Conservation (phyloP, 73 alveolate genomes). For the Uronychia setigera region DNA sequence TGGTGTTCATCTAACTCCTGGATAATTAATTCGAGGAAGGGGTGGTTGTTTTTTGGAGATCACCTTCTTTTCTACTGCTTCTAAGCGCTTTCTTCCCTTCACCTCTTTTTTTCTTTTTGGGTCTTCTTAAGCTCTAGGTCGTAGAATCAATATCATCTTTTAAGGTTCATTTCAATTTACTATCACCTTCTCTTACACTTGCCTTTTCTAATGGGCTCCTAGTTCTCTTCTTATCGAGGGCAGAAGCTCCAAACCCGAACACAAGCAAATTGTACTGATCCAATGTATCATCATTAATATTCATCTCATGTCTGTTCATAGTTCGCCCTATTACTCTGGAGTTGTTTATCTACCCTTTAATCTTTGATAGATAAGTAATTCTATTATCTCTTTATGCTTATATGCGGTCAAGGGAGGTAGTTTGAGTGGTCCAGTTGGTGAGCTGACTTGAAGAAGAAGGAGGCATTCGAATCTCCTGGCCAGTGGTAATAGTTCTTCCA, state of each 20-base stretch:
- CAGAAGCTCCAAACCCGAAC: not conserved
- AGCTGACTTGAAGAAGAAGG: not conserved
- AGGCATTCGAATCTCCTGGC: no score
- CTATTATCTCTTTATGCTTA: not conserved
- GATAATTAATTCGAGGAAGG: no score
- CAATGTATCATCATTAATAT: not conserved
- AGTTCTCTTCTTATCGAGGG: not conserved
- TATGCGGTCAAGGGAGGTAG: not conserved
- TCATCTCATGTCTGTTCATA: not conserved
- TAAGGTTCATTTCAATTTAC: not conserved
- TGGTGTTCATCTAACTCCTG: no score
- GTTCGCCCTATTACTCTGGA: not conserved
- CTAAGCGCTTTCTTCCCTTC: no score
- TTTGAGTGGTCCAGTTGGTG: not conserved
- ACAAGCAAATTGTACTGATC: not conserved
- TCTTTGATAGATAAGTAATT: not conserved
- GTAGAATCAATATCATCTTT: no score
- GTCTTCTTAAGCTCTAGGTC: no score
- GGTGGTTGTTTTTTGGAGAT: no score
- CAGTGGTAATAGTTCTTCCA: no score
- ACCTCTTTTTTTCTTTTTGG: no score
- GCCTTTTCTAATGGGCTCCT: not conserved
- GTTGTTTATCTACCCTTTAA: not conserved
- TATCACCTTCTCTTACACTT: not conserved
- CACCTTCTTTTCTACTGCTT: no score